Percentiles rank a stretch among this genome's conserved stretches.
These are phyloP conservation scores for Hortaea sp. DNA, from an alignment of 2,329 filamentous ascomycete genomes.

Conservation along the genomic window DNA sequence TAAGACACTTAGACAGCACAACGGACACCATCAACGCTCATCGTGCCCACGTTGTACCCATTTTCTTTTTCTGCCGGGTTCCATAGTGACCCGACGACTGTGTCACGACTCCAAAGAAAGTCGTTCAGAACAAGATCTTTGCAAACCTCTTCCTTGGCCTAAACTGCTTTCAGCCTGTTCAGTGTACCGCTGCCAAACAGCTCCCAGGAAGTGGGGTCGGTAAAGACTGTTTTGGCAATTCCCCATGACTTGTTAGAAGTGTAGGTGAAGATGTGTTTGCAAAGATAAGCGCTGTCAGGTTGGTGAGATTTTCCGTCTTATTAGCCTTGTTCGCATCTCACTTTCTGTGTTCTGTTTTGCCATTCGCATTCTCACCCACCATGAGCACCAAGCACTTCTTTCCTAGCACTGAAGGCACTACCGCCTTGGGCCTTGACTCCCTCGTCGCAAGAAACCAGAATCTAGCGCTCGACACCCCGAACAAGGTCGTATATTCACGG, in stretches of 20 bases:
- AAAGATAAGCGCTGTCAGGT: neutral
- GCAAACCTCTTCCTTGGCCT: neutral
- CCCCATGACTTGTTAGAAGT: neutral
- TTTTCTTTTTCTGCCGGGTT: too few species aligned
- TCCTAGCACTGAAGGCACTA: conserved; percentile 39
- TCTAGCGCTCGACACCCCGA: conserved; percentile 34
- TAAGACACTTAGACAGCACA: too few species aligned
- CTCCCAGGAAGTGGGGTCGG: neutral
- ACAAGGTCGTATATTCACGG: conserved; percentile 40
- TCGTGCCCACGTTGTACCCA: too few species aligned
- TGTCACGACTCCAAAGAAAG: too few species aligned
- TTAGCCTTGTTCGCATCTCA: neutral
- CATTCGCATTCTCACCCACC: conserved; percentile 3
- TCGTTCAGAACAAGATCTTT: neutral
- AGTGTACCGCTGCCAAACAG: neutral
- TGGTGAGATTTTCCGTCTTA: neutral
- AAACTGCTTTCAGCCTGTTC: neutral
- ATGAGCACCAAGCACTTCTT: conserved; percentile 50
- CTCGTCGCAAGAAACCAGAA: conserved; percentile 37
- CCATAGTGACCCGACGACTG: too few species aligned
- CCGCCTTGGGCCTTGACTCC: conserved; percentile 39
- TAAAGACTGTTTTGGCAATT: neutral
- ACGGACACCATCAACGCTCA: too few species aligned
- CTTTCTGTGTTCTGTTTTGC: neutral
- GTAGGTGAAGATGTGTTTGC: neutral